A percentile compares a stretch with the other conserved stretches of the same genome.
Evolutionary conservation across 2,329 filamentous ascomycete species (phyloP).

Genomic region (Fusarium pseudograminearum): DNA sequence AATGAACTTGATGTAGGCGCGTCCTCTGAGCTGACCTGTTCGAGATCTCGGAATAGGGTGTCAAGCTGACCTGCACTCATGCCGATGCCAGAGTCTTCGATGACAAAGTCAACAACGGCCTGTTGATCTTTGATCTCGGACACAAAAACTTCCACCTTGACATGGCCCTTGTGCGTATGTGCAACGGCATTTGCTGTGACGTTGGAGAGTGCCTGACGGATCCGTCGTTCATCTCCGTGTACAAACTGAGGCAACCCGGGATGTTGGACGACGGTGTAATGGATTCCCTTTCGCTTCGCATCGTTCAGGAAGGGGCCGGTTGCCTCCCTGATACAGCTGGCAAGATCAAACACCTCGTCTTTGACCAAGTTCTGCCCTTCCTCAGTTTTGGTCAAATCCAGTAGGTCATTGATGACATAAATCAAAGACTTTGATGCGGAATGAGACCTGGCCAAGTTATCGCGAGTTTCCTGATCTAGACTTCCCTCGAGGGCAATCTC

Average conservation of each 20-base stretch:
- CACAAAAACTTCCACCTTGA: conserved; percentile 78
- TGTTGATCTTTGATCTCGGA: conserved; percentile 64
- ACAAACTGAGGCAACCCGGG: conserved; percentile 77
- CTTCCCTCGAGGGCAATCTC: conserved; percentile 88
- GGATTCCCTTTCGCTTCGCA: conserved; percentile 79
- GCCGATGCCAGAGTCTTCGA: conserved; percentile 80
- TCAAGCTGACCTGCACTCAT: conserved; percentile 74
- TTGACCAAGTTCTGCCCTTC: conserved; percentile 83
- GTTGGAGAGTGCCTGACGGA: conserved; percentile 87
- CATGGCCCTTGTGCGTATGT: conserved; percentile 74
- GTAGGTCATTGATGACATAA: conserved; percentile 91
- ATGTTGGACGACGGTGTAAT: conserved; percentile 75
- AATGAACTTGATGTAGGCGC: conserved; percentile 44
- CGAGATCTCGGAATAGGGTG: conserved; percentile 68
- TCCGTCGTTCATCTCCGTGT: conserved; percentile 80
- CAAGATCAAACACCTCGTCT: conserved; percentile 82
- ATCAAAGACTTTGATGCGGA: conserved; percentile 93
- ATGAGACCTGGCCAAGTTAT: conserved; percentile 86
- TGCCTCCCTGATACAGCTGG: conserved; percentile 78
- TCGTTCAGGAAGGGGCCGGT: conserved; percentile 80
- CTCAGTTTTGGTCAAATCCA: conserved; percentile 90
- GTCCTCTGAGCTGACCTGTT: conserved; percentile 66
- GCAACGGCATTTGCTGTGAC: conserved; percentile 87
- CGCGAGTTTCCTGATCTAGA: conserved; percentile 83
- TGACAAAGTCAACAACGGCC: conserved; percentile 78